Base-by-base conservation (phyloP, 2,329 filamentous ascomycete species). In the Rhynchosporium secalis region DNA sequence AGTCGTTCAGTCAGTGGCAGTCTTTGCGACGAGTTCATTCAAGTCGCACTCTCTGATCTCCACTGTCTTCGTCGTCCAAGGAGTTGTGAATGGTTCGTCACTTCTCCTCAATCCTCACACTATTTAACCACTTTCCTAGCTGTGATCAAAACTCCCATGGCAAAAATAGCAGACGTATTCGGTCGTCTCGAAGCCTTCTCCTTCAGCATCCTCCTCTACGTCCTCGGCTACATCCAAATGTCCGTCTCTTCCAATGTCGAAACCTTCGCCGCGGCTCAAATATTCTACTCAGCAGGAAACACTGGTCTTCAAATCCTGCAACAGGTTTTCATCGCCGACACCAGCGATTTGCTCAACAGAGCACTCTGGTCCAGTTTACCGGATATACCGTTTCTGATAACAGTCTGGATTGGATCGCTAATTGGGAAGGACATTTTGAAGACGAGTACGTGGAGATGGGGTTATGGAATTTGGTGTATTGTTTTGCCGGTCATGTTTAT, bases 281-380 rank as follows among this genome's bases (percentile, higher is more conserved):
- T 90, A 3, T 87, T 91, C 66, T 90, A 88, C 71, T 81, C 81
- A 61, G 81, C 88, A 49, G 88, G 88, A 76, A 78, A 79, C 59
- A 67, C 64, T n/a, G 62, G 65, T 12, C 29, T 74, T 87, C 38
- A 78, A 79, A 60, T 89, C 76, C 67, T 79, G 75, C 5, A 75
- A 72, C 29, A 75, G 61, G 81, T 91, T 38, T 85, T 90, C 68
- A 83, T 88, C 60, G 85, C 87, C 20, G 88, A 91, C 67, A 88
- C 86, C 0, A 86, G 87, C 1, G 79, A 81, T 13, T 76, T 91
- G 38, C 78, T 82, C 60, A 88, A 89, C 69, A 81, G 88, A 74
- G 84, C 78, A 65, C 69, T 80, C 60, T 73, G 78, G 61, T 76
- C 77, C 29, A 76, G 74, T 48, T 66, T 81, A 62, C 78, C 79